Evolutionary conservation across 345 rosid species (phyloP).

Genomic region (Boechera stricta): DNA sequence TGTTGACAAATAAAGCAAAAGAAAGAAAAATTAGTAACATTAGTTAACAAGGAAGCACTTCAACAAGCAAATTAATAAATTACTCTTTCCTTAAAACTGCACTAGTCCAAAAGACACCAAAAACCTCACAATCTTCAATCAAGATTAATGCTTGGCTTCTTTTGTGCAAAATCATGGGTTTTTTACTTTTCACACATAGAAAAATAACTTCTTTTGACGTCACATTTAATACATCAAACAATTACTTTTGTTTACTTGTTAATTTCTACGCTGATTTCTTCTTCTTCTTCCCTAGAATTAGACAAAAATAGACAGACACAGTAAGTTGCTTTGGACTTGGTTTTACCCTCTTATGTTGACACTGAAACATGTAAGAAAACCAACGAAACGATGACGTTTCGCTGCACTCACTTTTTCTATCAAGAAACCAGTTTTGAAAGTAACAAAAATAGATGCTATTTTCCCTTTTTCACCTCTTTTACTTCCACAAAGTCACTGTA

Average conservation of each 20-base stretch:
- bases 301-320: slow-evolving; percentile 34
- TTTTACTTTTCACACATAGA: background rate
- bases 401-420: slow-evolving; percentile 36
- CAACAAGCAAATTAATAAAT: slow-evolving; percentile 21
- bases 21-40: background rate
- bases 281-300: slow-evolving; percentile 27
- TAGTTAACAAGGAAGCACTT: slow-evolving; percentile 2
- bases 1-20: slow-evolving; percentile 8
- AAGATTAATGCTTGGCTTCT: slow-evolving; percentile 26
- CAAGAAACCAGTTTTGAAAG: slow-evolving; percentile 18
- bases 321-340: slow-evolving; percentile 43
- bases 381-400: slow-evolving; percentile 43
- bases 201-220: slow-evolving; percentile 22
- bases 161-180: slow-evolving; percentile 30
- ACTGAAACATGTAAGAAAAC: slow-evolving; percentile 44
- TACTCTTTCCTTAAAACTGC: slow-evolving; percentile 22
- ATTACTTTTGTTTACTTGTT: slow-evolving; percentile 24
- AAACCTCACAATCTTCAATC: slow-evolving; percentile 30
- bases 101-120: background rate
- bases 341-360: slow-evolving; percentile 44
- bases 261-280: background rate
- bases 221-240: slow-evolving; percentile 9
- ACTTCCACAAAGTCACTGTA: slow-evolving; percentile 35
- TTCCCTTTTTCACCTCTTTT: slow-evolving; percentile 31
- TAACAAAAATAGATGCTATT: slow-evolving; percentile 38